Base-by-base conservation (phyloP, 2,329 filamentous ascomycete species). In the Colletotrichum destructivum region DNA sequence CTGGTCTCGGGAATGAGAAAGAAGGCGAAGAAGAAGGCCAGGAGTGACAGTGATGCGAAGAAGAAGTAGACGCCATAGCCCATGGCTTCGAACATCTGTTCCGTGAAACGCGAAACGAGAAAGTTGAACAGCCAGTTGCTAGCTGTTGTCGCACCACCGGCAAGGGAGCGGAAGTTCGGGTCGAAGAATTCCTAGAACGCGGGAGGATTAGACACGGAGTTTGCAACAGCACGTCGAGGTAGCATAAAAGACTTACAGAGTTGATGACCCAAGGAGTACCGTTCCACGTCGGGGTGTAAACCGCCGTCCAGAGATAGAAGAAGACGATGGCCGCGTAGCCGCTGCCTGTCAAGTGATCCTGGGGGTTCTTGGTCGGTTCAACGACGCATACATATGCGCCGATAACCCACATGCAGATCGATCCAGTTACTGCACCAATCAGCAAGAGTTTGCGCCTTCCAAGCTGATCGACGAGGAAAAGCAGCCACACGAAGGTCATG, bases 261-360 rank as follows among this genome's bases (percentile, higher is more conserved):
- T 90, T 90, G 74, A 89, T 81, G 13, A 91, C 88, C 90, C 90
- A 91, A 0, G 89, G 89, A 0, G 88, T 90, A 5, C 88, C 88
- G 73, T 90, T 89, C 88, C 88, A 90, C 0, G 86, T 83, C 0
- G 85, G 88, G 0, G 88, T 90, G 77, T 91, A 91, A 73, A 88
- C 66, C 6, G 70, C 70, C 11, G 70, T 72, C 88, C 89, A 92
- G 2, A 92, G 83, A 76, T 92, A 92, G 82, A 93, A 92, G 83
- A 92, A 91, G 77, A 89, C 87, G 61, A 91, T 85, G 21, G 89
- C 89, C 0, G 87, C 87, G 68, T 88, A 88, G 3, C 89, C 89
- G 21, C 87, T 54, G 76, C 79, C 52, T 78, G 81, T 63, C 86
- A 83, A 46, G 75, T 75, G 77, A 6, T 78, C 79, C 6, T 74